phyloP scores from a whole-genome alignment of 1,284 basidiomycete genomes.

The Leccinum fallax region DNA sequence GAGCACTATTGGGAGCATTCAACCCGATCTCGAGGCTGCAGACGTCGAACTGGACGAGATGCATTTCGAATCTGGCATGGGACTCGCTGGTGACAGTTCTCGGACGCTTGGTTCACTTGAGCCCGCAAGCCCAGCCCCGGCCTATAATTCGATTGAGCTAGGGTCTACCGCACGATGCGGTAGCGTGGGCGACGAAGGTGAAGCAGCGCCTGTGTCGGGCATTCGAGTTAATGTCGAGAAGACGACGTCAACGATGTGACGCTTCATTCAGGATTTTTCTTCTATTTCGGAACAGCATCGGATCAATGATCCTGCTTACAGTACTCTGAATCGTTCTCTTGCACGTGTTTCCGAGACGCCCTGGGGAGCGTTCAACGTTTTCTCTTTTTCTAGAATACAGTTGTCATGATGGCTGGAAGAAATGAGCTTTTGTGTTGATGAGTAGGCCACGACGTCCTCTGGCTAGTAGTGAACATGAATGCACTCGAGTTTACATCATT shows the following conservation, averaged over 20 bases:
- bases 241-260: constrained; percentile 52
- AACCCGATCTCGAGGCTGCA: constrained; percentile 55
- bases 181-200: constrained; percentile 40
- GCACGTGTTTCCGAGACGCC: constrained; percentile 17
- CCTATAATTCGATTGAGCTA: constrained; percentile 55
- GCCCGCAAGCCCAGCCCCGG: constrained; percentile 50
- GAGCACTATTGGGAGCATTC: constrained; percentile 67
- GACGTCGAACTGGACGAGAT: constrained; percentile 59
- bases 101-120: constrained; percentile 36
- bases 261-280: constrained; percentile 8
- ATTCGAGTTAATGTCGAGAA: constrained; percentile 71
- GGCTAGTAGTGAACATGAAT: not conserved
- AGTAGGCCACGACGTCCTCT: not conserved
- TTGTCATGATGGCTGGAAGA: constrained; percentile 17
- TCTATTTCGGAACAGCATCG: constrained; percentile 27
- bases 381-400: constrained; percentile 26
- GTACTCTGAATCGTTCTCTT: constrained; percentile 22
- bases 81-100: constrained; percentile 37
- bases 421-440: constrained; percentile 11
- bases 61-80: constrained; percentile 42
- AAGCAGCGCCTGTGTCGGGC: constrained; percentile 40
- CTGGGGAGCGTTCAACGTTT: constrained; percentile 14
- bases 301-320: constrained; percentile 28
- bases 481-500: no score
- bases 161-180: constrained; percentile 39